Conservation (phyloP, 2,329 filamentous ascomycete genomes). For the Cladosporium oxysporum region DNA sequence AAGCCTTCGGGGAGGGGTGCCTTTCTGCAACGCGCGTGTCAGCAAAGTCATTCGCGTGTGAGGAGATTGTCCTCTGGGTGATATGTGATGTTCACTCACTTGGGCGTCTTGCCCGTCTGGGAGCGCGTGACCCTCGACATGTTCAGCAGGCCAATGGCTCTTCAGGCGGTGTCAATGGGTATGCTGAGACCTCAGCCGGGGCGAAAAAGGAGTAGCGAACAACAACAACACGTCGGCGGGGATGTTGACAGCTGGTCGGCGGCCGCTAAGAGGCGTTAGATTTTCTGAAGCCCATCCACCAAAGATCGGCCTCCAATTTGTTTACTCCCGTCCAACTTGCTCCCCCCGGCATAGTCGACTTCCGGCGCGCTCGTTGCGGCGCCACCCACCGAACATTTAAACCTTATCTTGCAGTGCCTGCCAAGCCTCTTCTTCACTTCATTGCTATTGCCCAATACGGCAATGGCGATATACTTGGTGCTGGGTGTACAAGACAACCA, state of each 20-base stretch:
- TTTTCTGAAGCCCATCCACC: conserved; percentile 5
- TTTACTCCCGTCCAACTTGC: conserved; percentile 7
- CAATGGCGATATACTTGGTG: not conserved
- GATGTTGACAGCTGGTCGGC: conserved; percentile 19
- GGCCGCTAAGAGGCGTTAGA: conserved; percentile 8
- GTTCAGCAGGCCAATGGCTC: conserved; percentile 19
- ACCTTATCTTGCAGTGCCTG: conserved; percentile 17
- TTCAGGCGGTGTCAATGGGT: not conserved
- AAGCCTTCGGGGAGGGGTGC: conserved; percentile 47
- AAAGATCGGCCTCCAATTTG: conserved; percentile 8
- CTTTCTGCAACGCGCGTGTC: conserved; percentile 33
- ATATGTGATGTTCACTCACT: conserved; percentile 36
- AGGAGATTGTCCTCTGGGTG: not conserved
- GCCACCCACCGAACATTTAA: not conserved
- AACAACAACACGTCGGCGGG: conserved; percentile 5
- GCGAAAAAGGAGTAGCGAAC: not conserved
- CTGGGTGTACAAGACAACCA: not conserved
- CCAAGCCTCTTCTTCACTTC: conserved; percentile 18
- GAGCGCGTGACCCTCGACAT: conserved; percentile 45
- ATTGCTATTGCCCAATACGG: not conserved
- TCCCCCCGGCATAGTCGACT: conserved; percentile 13
- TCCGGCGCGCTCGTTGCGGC: conserved; percentile 3
- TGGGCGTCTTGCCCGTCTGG: conserved; percentile 51
- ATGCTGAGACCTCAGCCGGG: conserved; percentile 6
- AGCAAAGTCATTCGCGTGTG: conserved; percentile 5